phyloP scores from a whole-genome alignment of 805 yeast species.

The Zygotorulaspora sp. region DNA sequence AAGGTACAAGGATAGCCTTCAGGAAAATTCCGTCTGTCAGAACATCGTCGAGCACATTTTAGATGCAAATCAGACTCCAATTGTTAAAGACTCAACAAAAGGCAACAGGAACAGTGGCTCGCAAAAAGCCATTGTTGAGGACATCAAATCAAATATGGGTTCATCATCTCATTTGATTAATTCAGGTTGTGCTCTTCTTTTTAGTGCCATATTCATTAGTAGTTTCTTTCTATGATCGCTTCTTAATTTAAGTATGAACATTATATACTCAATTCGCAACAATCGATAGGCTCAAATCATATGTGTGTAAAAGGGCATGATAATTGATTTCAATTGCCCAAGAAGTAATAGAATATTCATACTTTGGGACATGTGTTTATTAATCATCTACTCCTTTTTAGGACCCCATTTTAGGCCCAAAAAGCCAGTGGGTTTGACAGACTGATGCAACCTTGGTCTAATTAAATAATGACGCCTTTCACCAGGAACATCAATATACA shows the following conservation, averaged over 20 bases:
- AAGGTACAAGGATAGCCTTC: slow-evolving; percentile 1
- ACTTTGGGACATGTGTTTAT: background rate
- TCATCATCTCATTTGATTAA: slow-evolving; percentile 7
- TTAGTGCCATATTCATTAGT: slow-evolving; percentile 30
- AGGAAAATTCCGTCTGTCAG: slow-evolving; percentile 1
- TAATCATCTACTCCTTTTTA: slow-evolving; percentile 41
- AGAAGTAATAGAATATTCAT: slow-evolving; percentile 1
- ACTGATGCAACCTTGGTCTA: slow-evolving; percentile 51
- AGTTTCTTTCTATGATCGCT: slow-evolving; percentile 5
- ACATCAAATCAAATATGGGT: slow-evolving; percentile 6
- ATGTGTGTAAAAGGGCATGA: too few relatives aligned
- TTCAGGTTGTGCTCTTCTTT: slow-evolving; percentile 12
- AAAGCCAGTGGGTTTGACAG: slow-evolving; percentile 52
- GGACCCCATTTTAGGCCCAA: slow-evolving; percentile 88
- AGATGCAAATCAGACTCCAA: background rate
- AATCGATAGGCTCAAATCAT: too few relatives aligned
- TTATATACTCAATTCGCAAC: background rate
- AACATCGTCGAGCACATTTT: background rate
- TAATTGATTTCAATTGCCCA: too few relatives aligned
- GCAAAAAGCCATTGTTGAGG: slow-evolving; percentile 9
- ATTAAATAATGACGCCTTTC: slow-evolving; percentile 63
- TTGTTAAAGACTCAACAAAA: background rate
- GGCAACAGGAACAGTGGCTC: background rate
- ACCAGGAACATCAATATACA: slow-evolving; percentile 74
- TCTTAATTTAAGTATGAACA: background rate